phyloP scores from a whole-genome alignment of 805 yeast genomes.

The Lipomyces lipofer region DNA sequence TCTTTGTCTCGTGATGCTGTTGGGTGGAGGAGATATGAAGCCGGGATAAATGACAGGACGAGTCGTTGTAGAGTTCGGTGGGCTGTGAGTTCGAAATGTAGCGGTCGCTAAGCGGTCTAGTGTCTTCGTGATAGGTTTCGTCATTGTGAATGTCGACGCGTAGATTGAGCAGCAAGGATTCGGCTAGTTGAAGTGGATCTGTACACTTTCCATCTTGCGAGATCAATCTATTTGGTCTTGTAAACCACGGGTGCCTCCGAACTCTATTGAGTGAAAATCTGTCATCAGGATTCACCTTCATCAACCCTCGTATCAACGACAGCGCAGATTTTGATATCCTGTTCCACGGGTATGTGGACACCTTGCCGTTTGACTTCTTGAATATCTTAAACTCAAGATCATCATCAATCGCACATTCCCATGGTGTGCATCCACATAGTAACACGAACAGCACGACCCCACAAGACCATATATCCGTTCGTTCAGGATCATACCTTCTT shows the following conservation, averaged over 20 bases:
- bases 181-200: constrained; percentile 54
- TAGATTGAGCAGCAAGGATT: constrained; percentile 52
- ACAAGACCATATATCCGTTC: constrained; percentile 61
- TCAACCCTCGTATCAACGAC: constrained; percentile 53
- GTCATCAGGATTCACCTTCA: constrained; percentile 51
- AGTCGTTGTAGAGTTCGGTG: constrained; percentile 8
- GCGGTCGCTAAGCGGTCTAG: neutral
- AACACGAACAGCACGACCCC: constrained; percentile 61
- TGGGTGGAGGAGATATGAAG: neutral
- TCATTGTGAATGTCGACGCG: constrained; percentile 45
- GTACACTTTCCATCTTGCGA: constrained; percentile 52
- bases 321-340: constrained; percentile 51
- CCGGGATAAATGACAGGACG: no score
- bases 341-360: constrained; percentile 54
- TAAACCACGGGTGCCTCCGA: constrained; percentile 58
- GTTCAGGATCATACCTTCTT: constrained; percentile 55
- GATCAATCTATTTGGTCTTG: constrained; percentile 47
- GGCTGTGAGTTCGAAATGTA: constrained; percentile 20
- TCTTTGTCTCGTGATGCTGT: neutral
- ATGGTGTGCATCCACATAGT: constrained; percentile 65
- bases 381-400: constrained; percentile 52
- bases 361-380: constrained; percentile 49
- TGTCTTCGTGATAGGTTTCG: neutral
- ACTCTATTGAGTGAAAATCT: constrained; percentile 49
- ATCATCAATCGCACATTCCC: constrained; percentile 62